These are phyloP conservation scores for Endoconidiophora polonica DNA, from an alignment of 2,329 filamentous ascomycete species.

Conservation along the genomic window DNA sequence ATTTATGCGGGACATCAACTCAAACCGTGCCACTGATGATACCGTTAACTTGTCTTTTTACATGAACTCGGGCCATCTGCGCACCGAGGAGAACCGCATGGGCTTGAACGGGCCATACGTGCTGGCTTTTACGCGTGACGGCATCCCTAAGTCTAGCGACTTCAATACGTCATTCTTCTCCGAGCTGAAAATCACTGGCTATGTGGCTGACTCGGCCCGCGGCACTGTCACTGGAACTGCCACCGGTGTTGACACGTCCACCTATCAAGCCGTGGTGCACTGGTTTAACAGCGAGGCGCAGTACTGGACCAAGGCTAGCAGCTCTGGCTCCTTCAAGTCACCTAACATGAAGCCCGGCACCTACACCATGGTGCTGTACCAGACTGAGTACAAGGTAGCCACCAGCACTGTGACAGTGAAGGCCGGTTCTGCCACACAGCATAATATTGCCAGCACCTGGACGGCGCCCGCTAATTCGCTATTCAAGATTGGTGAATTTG, in stretches of 20 bases:
- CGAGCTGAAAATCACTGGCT: slow-evolving; percentile 39
- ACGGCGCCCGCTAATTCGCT: slow-evolving; percentile 34
- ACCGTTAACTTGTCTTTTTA: slow-evolving; percentile 47
- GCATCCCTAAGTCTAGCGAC: slow-evolving; percentile 30
- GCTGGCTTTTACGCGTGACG: slow-evolving; percentile 41
- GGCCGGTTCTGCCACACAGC: slow-evolving; percentile 30
- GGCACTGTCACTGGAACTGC: slow-evolving; percentile 45
- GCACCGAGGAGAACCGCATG: slow-evolving; percentile 44
- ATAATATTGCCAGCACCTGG: slow-evolving; percentile 32
- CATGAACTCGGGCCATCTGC: slow-evolving; percentile 49
- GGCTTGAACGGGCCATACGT: slow-evolving; percentile 51
- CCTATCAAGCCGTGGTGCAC: slow-evolving; percentile 42
- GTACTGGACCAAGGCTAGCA: slow-evolving; percentile 45
- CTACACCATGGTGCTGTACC: slow-evolving; percentile 52
- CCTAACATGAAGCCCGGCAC: slow-evolving; percentile 51
- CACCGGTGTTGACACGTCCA: slow-evolving; percentile 32
- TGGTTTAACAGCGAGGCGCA: slow-evolving; percentile 48
- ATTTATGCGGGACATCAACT: slow-evolving; percentile 49
- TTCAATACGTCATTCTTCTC: slow-evolving; percentile 43
- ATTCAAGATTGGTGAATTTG: slow-evolving; percentile 49
- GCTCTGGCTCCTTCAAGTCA: slow-evolving; percentile 41
- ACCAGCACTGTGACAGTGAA: slow-evolving; percentile 31
- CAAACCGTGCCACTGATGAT: slow-evolving; percentile 39
- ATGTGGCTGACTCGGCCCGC: slow-evolving; percentile 36
- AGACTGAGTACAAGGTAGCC: slow-evolving; percentile 39